Percentiles rank a stretch among this genome's conserved stretches.
Evolutionary conservation across 345 rosid species (phyloP).

Genomic region (Gossypium australe): DNA sequence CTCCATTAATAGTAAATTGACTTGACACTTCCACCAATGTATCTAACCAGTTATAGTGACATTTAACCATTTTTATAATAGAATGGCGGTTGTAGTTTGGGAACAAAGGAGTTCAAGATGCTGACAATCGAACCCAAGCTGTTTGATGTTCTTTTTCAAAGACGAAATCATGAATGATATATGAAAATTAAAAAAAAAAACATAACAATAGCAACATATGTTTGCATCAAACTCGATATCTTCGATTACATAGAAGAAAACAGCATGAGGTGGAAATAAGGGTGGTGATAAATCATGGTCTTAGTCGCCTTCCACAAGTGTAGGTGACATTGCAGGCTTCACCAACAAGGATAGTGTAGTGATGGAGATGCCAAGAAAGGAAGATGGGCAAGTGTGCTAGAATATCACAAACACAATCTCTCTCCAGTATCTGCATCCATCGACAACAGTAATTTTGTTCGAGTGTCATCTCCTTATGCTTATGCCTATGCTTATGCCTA

Average conservation of each 20-base stretch:
- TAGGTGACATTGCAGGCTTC: constrained; percentile 51
- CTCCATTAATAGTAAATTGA: no score
- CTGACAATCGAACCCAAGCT: no score
- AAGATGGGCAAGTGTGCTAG: constrained; percentile 65
- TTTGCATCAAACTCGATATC: neutral
- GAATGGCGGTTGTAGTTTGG: no score
- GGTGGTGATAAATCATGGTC: constrained; percentile 14
- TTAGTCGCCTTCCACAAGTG: constrained; percentile 46
- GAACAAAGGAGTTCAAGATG: no score
- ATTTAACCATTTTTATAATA: no score
- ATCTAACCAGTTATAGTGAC: no score
- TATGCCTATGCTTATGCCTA: constrained; percentile 8
- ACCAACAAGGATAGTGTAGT: constrained; percentile 45
- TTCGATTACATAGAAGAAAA: neutral
- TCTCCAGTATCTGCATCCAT: constrained; percentile 62
- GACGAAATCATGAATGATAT: no score
- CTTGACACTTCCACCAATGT: no score
- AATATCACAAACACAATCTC: constrained; percentile 69
- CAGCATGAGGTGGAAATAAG: neutral
- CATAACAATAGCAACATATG: neutral
- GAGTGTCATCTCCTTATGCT: constrained; percentile 16
- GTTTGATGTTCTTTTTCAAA: no score
- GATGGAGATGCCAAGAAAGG: constrained; percentile 58
- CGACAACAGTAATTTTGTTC: constrained; percentile 56
- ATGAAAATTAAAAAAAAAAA: neutral